phyloP scores from a whole-genome alignment of 2,329 filamentous ascomycete genomes.

The Cladophialophora chaetospira region DNA sequence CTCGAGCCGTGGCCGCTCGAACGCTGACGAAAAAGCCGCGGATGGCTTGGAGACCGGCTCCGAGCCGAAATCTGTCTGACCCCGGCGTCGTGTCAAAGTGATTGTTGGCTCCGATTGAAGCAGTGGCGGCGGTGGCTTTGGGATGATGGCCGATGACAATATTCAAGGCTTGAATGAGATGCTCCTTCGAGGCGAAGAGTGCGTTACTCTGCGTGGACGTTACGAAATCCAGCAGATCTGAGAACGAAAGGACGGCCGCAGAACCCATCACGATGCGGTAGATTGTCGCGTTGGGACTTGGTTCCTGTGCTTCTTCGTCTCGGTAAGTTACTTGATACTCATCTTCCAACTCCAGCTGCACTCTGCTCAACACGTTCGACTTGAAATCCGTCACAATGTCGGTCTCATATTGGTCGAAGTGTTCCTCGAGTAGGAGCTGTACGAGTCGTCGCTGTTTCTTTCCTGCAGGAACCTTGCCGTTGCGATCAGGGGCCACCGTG shows the following conservation, averaged over 20 bases:
- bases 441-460: conserved; percentile 53
- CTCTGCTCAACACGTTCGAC: conserved; percentile 40
- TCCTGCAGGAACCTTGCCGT: conserved; percentile 37
- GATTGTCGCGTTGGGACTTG: not conserved
- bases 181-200: not conserved
- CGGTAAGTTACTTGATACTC: not conserved
- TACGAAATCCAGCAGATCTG: not conserved
- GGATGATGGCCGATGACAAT: conserved; percentile 7
- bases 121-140: not conserved
- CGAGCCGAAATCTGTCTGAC: not conserved
- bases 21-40: conserved; percentile 9
- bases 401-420: conserved; percentile 35
- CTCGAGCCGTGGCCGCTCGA: not conserved
- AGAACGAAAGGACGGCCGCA: not conserved
- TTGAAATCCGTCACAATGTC: conserved; percentile 46
- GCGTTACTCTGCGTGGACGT: not conserved
- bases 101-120: not conserved
- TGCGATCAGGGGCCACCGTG: conserved; percentile 35
- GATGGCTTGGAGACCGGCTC: not conserved
- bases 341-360: conserved; percentile 25
- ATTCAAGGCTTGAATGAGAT: conserved; percentile 4
- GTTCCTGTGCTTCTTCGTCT: not conserved
- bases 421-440: conserved; percentile 49
- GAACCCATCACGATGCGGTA: not conserved
- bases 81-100: not conserved